Percentiles rank a stretch among this genome's conserved stretches.
Conservation (phyloP, 2,329 filamentous ascomycete genomes). For the Fusarium euwallaceae region DNA sequence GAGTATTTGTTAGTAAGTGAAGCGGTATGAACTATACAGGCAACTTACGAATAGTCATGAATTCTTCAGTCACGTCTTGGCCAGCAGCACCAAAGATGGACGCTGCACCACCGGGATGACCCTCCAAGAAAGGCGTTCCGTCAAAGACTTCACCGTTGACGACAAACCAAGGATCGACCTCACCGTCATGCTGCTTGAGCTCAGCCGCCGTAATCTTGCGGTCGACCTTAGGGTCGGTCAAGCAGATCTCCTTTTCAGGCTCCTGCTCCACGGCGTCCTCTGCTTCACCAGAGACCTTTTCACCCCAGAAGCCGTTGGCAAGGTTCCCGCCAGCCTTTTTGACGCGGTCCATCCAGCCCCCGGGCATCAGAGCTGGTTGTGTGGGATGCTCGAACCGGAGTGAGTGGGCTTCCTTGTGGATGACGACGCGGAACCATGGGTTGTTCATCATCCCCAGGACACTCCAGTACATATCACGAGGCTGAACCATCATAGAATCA, state of each 20-base stretch:
- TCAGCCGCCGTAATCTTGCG: constrained; percentile 78
- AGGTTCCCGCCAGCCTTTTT: constrained; percentile 87
- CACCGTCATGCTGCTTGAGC: constrained; percentile 74
- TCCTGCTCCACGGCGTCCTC: constrained; percentile 60
- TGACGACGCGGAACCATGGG: constrained; percentile 87
- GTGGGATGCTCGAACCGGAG: constrained; percentile 91
- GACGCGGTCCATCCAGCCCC: constrained; percentile 94
- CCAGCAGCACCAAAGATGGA: constrained; percentile 88
- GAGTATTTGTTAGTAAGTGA: constrained; percentile 40
- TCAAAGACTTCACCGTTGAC: constrained; percentile 91
- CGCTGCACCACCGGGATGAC: constrained; percentile 86
- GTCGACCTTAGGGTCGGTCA: constrained; percentile 78
- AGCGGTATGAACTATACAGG: neutral
- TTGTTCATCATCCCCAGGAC: constrained; percentile 99
- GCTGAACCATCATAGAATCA: constrained; percentile 87
- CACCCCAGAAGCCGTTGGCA: constrained; percentile 87
- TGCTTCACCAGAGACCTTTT: constrained; percentile 69
- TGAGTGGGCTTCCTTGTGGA: constrained; percentile 72
- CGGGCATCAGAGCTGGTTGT: constrained; percentile 79
- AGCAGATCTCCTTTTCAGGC: constrained; percentile 75
- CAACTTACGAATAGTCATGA: constrained; percentile 86
- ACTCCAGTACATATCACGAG: constrained; percentile 95
- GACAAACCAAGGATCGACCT: constrained; percentile 85
- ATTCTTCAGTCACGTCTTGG: constrained; percentile 87
- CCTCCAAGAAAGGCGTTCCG: constrained; percentile 82